Evolutionary conservation across 768 basidiomycete species (phyloP), one percentile per base, ranked within the genome.

Genomic region (Rhizopogon sp.): DNA sequence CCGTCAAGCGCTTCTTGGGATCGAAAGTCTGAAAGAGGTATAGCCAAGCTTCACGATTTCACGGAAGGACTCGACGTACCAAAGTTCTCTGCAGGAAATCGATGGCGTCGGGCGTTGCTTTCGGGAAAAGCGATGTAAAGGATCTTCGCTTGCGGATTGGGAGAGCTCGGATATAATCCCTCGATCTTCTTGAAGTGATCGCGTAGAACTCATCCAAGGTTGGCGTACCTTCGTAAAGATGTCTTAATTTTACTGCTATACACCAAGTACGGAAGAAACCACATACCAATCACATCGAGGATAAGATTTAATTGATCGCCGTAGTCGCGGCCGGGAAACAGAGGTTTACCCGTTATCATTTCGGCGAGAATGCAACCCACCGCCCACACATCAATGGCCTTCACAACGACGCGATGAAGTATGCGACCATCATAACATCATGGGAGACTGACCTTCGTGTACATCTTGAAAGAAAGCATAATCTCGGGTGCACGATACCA

Each of bases 401-500:
- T 55, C 58, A 33, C 17, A 47, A 46, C 54, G 53, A 25, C 35
- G 35, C 37, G 46, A 53, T 29, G 11, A 39, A 35, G 20, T 6
- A 58, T 59, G 25, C 58, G 53, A 41, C 58, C 28, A 58, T 57
- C 44, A n/a, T 43, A 60, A 17, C 52, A 60, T 39, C 46, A 33
- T 40, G 52, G 39, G 22, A 35, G 39, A 28, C 58, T 17, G 58
- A 83, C 85, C 76, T 86, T 86, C 54, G 85, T 86, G 66, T 88
- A 87, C 84, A 88, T 88, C 74, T 92, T 91, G 82, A 93, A 94
- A 3, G 88, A 90, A 50, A 94, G 76, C 93, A 96, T 96, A 66
- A 95, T 93, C 70, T 96, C 93, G 0, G 92, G 92, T 0, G 93
- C 93, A 46, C 91, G 83, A 68, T 94, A 96, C 93, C 91, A 95